Evolutionary conservation across 257 asterid species (phyloP).

Genomic region (Rauvolfia tetraphylla): DNA sequence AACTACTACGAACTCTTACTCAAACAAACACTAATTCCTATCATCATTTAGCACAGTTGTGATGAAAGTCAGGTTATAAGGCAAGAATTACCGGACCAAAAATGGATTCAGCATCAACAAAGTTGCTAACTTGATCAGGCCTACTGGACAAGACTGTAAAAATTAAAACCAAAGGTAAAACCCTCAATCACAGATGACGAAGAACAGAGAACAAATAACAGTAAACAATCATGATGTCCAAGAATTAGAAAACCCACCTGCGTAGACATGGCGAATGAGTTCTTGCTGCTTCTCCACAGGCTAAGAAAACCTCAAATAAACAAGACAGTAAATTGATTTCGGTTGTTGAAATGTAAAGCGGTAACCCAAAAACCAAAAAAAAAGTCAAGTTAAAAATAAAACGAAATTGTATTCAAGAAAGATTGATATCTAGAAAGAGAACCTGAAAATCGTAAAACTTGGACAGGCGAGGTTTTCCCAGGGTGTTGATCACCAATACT

Average conservation of each 20-base stretch:
- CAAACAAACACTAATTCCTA: background rate
- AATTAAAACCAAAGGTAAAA: constrained; percentile 2
- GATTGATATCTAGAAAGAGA: background rate
- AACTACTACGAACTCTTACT: background rate
- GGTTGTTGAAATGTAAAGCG: too few relatives aligned
- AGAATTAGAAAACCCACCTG: constrained; percentile 17
- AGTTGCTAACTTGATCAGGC: constrained; percentile 34
- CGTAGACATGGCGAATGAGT: constrained; percentile 30
- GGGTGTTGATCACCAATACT: constrained; percentile 32
- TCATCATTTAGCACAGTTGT: background rate
- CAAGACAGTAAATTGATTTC: background rate
- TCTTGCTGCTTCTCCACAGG: constrained; percentile 31
- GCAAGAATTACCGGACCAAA: constrained; percentile 30
- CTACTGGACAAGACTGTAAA: constrained; percentile 28
- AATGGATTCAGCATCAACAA: constrained; percentile 23
- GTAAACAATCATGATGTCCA: background rate
- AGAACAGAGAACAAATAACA: background rate
- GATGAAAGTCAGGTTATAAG: background rate
- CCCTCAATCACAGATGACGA: background rate
- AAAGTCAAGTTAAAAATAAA: background rate
- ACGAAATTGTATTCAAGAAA: background rate
- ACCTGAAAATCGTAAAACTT: constrained; percentile 36
- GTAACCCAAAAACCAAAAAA: background rate
- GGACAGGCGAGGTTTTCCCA: constrained; percentile 34
- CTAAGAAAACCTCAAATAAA: constrained; percentile 14